A percentile compares a stretch with the other conserved stretches of the same genome.
Evolutionary conservation across 1,139 yeast genomes (phyloP).

Genomic region (Meyerozyma sp.): DNA sequence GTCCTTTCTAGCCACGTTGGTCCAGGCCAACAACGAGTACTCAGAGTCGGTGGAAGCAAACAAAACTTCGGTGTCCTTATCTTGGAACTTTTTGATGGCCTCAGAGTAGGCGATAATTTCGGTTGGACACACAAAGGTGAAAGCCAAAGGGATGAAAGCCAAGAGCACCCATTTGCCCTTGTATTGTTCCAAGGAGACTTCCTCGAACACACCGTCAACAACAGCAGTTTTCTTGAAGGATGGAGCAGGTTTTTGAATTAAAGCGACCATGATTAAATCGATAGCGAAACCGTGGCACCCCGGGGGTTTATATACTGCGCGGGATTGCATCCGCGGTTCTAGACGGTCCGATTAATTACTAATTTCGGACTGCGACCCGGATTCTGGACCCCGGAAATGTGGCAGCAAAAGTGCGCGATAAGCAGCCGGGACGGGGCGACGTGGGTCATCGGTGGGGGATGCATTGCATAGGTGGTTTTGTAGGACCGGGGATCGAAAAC

Average conservation of each 20-base stretch:
- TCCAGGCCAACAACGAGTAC: constrained; percentile 96
- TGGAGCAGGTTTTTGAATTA: constrained; percentile 95
- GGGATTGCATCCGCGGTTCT: background rate
- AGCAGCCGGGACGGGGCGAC: too few species aligned
- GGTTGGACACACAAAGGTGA: constrained; percentile 98
- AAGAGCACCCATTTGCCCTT: constrained; percentile 96
- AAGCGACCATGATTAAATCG: constrained; percentile 61
- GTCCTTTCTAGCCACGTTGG: constrained; percentile 91
- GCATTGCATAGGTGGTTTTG: background rate
- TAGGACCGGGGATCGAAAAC: background rate
- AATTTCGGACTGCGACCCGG: background rate
- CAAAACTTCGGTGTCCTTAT: constrained; percentile 80
- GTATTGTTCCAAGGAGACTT: constrained; percentile 88
- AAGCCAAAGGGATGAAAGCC: constrained; percentile 97
- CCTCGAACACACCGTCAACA: constrained; percentile 92
- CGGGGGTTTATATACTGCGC: background rate
- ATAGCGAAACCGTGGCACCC: background rate
- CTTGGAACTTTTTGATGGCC: constrained; percentile 84
- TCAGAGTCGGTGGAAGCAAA: constrained; percentile 98
- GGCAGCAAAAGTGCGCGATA: background rate
- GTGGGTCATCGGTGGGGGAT: too few species aligned
- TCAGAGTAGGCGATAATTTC: constrained; percentile 98
- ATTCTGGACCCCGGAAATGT: background rate
- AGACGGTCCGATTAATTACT: constrained; percentile 1
- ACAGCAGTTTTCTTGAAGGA: constrained; percentile 94